Evolutionary conservation across 495 filamentous ascomycete genomes (phyloP), one percentile per base, ranked within the genome.

Genomic region (Penicillium nucicola): DNA sequence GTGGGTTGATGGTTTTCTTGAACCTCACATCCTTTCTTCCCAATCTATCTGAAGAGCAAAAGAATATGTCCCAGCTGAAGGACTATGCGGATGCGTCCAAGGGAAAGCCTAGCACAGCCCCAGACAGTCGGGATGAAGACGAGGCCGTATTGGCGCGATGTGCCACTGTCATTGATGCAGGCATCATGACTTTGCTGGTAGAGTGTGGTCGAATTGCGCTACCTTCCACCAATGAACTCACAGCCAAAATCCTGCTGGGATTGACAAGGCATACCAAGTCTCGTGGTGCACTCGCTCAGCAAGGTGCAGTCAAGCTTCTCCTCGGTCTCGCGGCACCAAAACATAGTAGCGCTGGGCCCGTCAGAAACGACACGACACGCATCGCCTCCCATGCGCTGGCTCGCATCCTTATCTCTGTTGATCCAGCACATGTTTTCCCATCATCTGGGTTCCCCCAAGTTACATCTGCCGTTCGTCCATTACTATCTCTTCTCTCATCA

Each of bases 371-470:
- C 46, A 72, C 81, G 10, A 81, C 77, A 15, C 76, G 78, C 10
- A 81, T 77, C 35, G 83, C 89, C 12, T 85, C 93, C 2, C 92
- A 97, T 59, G 87, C 90, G 2, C 77, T 97, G 5, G 90, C 92
- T n/a, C 85, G 92, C 12, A 88, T 97, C 50, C 79, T 98, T 18
- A 92, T 97, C 50, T 91, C 86, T 7, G 86, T 88, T 36, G 87
- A 98, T 64, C 93, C 93, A 3, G 62, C 81, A 11, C 89, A 89
- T 56, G 82, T 96, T 40, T 97, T 97, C 69, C 84, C 85, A 30
- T 78, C 85, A 10, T 87, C 85, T 4, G 83, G 86, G 2, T 82
- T 85, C 14, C 81, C 84, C 1, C 83, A 91, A 2, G 73, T 87
- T 36, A 86, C 82, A 18, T 84, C 85, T 38, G 86, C 90, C 48